Conservation (phyloP, 2,329 filamentous ascomycete species). For the Claviceps maximensis region DNA sequence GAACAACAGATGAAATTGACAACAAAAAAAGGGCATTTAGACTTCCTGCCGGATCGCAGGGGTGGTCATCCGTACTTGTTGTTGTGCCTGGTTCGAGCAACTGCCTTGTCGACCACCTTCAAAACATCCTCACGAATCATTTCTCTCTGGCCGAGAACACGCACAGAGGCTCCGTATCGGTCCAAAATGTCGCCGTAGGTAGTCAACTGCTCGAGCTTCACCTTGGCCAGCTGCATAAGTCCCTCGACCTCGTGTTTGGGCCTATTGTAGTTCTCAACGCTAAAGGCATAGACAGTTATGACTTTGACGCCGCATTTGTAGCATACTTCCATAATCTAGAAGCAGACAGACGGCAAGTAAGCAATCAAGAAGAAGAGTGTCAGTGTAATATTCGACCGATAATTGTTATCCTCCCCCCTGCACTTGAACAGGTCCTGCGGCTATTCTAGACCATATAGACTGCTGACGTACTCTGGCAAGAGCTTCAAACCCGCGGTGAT, state of each 20-base stretch:
- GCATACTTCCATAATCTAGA: constrained; percentile 87
- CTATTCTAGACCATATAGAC: background rate
- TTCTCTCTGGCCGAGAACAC: constrained; percentile 72
- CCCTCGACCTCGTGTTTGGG: constrained; percentile 94
- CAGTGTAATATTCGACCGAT: background rate
- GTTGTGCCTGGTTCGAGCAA: constrained; percentile 78
- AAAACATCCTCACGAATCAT: constrained; percentile 79
- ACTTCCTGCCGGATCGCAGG: background rate
- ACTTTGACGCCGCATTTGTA: constrained; percentile 96
- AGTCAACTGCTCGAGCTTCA: constrained; percentile 81
- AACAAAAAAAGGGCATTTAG: background rate
- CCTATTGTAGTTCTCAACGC: constrained; percentile 97
- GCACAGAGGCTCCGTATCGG: constrained; percentile 77
- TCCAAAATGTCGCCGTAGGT: constrained; percentile 90
- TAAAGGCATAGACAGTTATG: constrained; percentile 96
- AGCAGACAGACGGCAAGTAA: no score
- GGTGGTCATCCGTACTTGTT: constrained; percentile 44
- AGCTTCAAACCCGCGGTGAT: constrained; percentile 91
- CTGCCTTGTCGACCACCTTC: constrained; percentile 74
- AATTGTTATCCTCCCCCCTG: background rate
- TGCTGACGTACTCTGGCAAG: constrained; percentile 59
- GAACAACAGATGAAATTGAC: background rate
- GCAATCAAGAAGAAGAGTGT: background rate
- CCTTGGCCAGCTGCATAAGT: constrained; percentile 93
- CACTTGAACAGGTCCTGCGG: background rate